Percentiles rank a stretch among this genome's conserved stretches.
These are phyloP conservation scores for Backusella psychrophila DNA, from an alignment of 192 early-diverging fungal species.

Conservation along the genomic window DNA sequence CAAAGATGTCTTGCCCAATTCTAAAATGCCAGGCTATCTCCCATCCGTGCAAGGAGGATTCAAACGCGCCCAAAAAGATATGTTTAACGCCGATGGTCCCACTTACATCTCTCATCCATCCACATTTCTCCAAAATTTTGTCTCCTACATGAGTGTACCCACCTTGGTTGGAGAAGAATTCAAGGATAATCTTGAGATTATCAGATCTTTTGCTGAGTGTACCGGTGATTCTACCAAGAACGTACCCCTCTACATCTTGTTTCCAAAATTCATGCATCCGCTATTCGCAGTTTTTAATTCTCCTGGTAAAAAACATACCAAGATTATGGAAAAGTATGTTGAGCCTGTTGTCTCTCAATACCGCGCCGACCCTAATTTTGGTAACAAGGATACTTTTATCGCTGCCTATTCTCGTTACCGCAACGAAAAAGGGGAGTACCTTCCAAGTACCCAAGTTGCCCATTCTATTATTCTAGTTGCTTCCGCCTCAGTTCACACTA, in stretches of 20 bases:
- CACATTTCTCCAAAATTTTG: constrained; percentile 15
- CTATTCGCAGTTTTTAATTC: constrained; percentile 4
- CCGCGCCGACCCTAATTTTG: not conserved
- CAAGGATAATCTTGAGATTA: constrained; percentile 3
- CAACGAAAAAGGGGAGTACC: not conserved
- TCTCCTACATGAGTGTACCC: constrained; percentile 29
- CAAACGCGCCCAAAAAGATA: not conserved
- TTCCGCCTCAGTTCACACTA: constrained; percentile 30
- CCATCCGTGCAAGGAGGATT: constrained; percentile 4
- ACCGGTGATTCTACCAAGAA: constrained; percentile 20
- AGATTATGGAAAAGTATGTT: constrained; percentile 16
- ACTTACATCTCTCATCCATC: not conserved
- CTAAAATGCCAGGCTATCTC: constrained; percentile 12
- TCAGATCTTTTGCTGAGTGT: constrained; percentile 18
- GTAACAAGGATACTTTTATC: not conserved
- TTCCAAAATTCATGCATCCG: constrained; percentile 12
- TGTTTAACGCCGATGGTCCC: not conserved
- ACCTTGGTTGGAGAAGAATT: constrained; percentile 20
- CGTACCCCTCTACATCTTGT: not conserved
- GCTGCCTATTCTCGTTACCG: constrained; percentile 14
- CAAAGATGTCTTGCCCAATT: not conserved
- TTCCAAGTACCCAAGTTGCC: not conserved
- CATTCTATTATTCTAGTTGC: constrained; percentile 19
- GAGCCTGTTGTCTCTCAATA: not conserved
- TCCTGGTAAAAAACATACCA: constrained; percentile 3